Evolutionary conservation across 441 rosid genomes (phyloP).

Genomic region (Corymbia citriodora): DNA sequence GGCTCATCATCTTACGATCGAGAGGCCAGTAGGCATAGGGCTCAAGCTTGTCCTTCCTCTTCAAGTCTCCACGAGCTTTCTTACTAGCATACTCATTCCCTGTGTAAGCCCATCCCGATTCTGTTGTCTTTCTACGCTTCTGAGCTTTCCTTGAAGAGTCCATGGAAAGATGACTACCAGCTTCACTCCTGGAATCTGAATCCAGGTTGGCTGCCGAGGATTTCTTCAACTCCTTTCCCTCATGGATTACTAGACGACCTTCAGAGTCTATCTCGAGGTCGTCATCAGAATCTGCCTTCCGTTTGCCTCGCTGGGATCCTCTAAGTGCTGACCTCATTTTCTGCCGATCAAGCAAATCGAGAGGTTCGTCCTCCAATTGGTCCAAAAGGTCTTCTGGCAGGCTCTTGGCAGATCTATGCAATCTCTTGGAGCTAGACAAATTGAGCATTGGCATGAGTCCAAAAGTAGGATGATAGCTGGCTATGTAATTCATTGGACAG

Average conservation of each 20-base stretch:
- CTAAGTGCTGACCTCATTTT: slow-evolving; percentile 77
- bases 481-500: background rate
- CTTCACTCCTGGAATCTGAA: slow-evolving; percentile 57
- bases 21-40: slow-evolving; percentile 98
- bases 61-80: slow-evolving; percentile 89
- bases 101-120: slow-evolving; percentile 80
- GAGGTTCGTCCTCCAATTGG: slow-evolving; percentile 86
- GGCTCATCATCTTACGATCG: slow-evolving; percentile 95
- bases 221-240: slow-evolving; percentile 43
- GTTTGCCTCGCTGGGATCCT: slow-evolving; percentile 46
- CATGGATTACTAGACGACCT: slow-evolving; percentile 66
- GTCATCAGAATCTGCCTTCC: slow-evolving; percentile 71
- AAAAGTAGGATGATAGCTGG: background rate
- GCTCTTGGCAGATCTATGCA: slow-evolving; percentile 43
- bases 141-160: slow-evolving; percentile 48
- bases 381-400: slow-evolving; percentile 65
- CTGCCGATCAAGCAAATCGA: slow-evolving; percentile 73
- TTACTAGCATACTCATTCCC: slow-evolving; percentile 86
- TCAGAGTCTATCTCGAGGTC: slow-evolving; percentile 78
- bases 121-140: slow-evolving; percentile 67
- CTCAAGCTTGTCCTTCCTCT: slow-evolving; percentile 86
- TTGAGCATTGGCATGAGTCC: background rate
- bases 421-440: slow-evolving; percentile 48
- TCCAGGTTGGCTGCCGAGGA: slow-evolving; percentile 31
- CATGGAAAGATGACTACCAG: slow-evolving; percentile 35